Percentiles rank a stretch among this genome's conserved stretches.
Evolutionary conservation across 768 basidiomycete genomes (phyloP).

Genomic region (Lactifluus piperatus): DNA sequence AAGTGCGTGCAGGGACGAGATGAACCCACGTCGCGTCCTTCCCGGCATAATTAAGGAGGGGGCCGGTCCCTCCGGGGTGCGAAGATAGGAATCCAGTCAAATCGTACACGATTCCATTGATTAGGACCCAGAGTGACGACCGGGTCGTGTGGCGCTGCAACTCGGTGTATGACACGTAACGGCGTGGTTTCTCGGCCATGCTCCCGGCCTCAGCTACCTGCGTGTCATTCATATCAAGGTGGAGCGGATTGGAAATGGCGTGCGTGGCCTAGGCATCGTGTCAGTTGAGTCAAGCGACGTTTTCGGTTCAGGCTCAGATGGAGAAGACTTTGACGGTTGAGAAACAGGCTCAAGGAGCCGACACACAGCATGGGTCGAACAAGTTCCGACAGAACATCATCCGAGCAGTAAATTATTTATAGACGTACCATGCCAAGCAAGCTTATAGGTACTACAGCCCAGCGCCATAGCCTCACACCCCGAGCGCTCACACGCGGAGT

Average conservation of each 20-base stretch:
- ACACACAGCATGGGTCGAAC: neutral
- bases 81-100: conserved; percentile 18
- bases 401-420: neutral
- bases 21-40: conserved; percentile 73
- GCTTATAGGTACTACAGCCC: neutral
- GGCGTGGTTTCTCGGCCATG: neutral
- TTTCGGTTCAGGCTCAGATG: neutral
- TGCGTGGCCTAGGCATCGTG: neutral
- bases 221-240: conserved; percentile 8
- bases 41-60: conserved; percentile 83
- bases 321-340: neutral
- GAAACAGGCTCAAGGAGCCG: neutral
- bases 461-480: neutral
- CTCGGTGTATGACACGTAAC: conserved; percentile 9
- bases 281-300: neutral
- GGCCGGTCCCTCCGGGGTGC: conserved; percentile 61
- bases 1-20: neutral
- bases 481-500: neutral
- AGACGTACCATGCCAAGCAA: conserved; percentile 3
- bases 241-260: neutral
- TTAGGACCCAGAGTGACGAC: neutral
- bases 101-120: conserved; percentile 17
- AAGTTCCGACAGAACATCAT: neutral
- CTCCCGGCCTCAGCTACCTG: neutral
- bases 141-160: conserved; percentile 12